These are phyloP conservation scores for Diaporthe sp. DNA, from an alignment of 2,329 filamentous ascomycete genomes.

Conservation along the genomic window DNA sequence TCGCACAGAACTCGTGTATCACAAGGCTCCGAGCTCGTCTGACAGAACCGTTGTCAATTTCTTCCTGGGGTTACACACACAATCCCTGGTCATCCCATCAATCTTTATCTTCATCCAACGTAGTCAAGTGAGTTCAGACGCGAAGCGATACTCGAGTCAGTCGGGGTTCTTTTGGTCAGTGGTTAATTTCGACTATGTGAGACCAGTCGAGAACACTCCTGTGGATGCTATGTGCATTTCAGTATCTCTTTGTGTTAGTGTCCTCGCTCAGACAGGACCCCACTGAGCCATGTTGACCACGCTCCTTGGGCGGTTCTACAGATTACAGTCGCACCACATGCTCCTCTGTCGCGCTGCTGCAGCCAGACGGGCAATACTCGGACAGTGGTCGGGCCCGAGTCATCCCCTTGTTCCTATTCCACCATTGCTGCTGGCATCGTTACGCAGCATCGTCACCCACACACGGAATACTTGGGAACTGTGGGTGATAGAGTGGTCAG, in stretches of 20 bases:
- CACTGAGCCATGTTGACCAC: not conserved
- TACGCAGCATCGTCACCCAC: not conserved
- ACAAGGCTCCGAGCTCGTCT: constrained; percentile 16
- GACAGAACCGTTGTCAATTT: not conserved
- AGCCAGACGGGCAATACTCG: no score
- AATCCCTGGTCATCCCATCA: not conserved
- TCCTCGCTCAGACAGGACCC: not conserved
- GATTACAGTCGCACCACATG: no score
- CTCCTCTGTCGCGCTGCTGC: not conserved
- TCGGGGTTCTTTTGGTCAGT: not conserved
- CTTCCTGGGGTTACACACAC: not conserved
- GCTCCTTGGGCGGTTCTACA: not conserved
- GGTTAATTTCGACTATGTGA: not conserved
- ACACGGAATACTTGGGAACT: not conserved
- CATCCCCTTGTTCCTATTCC: not conserved
- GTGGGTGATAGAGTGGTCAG: not conserved
- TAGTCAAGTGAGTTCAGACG: not conserved
- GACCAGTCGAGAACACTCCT: not conserved
- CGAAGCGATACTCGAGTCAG: not conserved
- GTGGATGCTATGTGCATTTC: not conserved
- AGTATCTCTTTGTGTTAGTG: not conserved
- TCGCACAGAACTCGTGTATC: not conserved
- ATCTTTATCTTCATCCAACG: not conserved
- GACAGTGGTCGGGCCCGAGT: not conserved
- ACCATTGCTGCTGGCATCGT: not conserved